These are phyloP conservation scores for Eucalyptus sideroxylon DNA, from an alignment of 345 rosid species.

Conservation along the genomic window DNA sequence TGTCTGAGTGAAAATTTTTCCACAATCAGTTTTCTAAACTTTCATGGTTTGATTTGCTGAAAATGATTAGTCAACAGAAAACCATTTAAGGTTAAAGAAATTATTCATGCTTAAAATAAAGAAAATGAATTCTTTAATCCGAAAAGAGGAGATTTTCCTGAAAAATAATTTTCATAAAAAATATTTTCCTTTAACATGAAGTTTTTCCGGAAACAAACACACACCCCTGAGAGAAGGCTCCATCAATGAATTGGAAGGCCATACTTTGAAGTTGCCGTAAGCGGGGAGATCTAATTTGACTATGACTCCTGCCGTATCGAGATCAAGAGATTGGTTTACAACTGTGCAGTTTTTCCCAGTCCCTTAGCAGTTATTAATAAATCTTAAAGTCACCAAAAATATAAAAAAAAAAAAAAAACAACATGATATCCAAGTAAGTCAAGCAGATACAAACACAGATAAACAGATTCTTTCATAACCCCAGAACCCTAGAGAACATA, in stretches of 20 bases:
- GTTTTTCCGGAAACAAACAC: not conserved
- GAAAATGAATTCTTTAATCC: not conserved
- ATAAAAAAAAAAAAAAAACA: not conserved
- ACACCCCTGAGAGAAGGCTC: not conserved
- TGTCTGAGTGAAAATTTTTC: not conserved
- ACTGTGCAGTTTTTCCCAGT: not conserved
- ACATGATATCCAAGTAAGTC: not conserved
- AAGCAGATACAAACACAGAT: not conserved
- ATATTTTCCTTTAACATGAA: not conserved
- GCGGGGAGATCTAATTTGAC: not conserved
- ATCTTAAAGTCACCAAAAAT: not conserved
- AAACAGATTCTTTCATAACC: not conserved
- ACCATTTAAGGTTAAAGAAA: not conserved
- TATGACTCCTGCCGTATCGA: not conserved
- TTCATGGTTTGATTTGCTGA: not conserved
- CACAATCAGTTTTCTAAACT: not conserved
- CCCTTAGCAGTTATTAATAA: not conserved
- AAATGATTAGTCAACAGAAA: not conserved
- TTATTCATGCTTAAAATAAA: not conserved
- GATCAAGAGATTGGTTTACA: not conserved
- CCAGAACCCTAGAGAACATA: not conserved
- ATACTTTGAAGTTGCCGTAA: not conserved
- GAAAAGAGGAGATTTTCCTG: not conserved
- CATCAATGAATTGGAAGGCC: not conserved
- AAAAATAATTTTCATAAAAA: fast-evolving